Base-by-base conservation (phyloP, 768 basidiomycete genomes). In the Wakefieldia striispora region DNA sequence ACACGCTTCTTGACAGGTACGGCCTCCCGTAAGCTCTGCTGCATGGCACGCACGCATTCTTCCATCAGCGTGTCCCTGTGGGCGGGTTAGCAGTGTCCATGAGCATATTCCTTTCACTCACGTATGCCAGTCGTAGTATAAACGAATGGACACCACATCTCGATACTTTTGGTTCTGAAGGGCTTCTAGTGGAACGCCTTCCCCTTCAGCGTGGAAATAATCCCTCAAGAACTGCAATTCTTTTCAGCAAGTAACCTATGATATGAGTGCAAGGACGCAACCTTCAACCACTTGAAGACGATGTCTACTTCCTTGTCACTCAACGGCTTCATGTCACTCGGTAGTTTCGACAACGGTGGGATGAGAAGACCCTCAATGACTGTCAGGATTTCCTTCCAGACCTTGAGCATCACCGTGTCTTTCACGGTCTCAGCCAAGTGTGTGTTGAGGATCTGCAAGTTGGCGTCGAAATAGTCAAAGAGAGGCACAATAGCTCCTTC, bases 281-380 rank as follows among this genome's bases (percentile, higher is more conserved):
- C 94, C 83, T 94, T 95, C 46, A 98, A 67, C 92, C 97, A 97
- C 66, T 94, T 95, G 74, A 97, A 92, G n/a, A 95, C 95, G 51
- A 97, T 87, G 65, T 98, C 97, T 33, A 98, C 89, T 71, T 97
- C 97, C 70, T 95, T 95, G 61, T 98, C 97, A 23, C 79, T 85
- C 63, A 99, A 67, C 1, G 94, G 87, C 58, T 90, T 88, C 91
- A 98, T 87, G 46, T 93, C 89, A 38, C 92, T 92, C 10, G 86
- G 75, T 16, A 80, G 71, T 52, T 95, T 91, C 6, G 88, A 90
- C 48, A 99, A 69, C 3, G 95, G 90, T 4, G 97, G 97, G 14
- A 98, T 85, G 53, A 98, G 79, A 57, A 98, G 70, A 10, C 83
- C 85, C 63, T 97, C 97, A 48, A 98, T 79, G 16, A 92, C 80